phyloP scores from a whole-genome alignment of 1,139 yeast genomes.

The Kazachstania sp. region DNA sequence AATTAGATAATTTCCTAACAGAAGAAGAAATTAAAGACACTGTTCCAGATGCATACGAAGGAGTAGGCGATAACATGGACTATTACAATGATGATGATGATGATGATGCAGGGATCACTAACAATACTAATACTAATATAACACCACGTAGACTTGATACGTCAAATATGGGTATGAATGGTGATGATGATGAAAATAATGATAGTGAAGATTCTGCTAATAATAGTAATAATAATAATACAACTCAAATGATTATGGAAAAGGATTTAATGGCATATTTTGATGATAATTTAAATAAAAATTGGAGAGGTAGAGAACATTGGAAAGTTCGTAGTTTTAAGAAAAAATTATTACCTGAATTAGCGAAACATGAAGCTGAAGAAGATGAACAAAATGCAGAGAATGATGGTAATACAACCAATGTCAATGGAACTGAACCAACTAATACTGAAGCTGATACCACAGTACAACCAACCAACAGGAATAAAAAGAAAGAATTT shows the following conservation, averaged over 20 bases:
- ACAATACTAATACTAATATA: slow-evolving; percentile 15
- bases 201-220: slow-evolving; percentile 6
- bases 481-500: slow-evolving; percentile 32
- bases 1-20: slow-evolving; percentile 25
- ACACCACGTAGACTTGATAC: slow-evolving; percentile 5
- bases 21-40: slow-evolving; percentile 33
- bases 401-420: slow-evolving; percentile 17
- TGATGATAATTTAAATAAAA: slow-evolving; percentile 57
- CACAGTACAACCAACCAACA: slow-evolving; percentile 14
- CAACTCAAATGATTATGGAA: slow-evolving; percentile 40
- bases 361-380: not conserved
- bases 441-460: not conserved
- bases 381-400: slow-evolving; percentile 4
- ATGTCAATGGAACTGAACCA: slow-evolving; percentile 21
- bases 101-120: slow-evolving; percentile 9
- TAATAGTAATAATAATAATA: slow-evolving; percentile 5
- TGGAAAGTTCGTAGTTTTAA: slow-evolving; percentile 74
- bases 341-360: slow-evolving; percentile 20
- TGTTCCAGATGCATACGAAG: slow-evolving; percentile 29
- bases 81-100: slow-evolving; percentile 7
- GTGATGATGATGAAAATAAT: slow-evolving; percentile 1
- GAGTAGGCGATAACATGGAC: slow-evolving; percentile 15
- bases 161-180: not conserved
- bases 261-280: slow-evolving; percentile 71
- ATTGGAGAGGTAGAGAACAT: slow-evolving; percentile 91